Conservation (phyloP, 345 rosid species). For the Hibiscus mutabilis region DNA sequence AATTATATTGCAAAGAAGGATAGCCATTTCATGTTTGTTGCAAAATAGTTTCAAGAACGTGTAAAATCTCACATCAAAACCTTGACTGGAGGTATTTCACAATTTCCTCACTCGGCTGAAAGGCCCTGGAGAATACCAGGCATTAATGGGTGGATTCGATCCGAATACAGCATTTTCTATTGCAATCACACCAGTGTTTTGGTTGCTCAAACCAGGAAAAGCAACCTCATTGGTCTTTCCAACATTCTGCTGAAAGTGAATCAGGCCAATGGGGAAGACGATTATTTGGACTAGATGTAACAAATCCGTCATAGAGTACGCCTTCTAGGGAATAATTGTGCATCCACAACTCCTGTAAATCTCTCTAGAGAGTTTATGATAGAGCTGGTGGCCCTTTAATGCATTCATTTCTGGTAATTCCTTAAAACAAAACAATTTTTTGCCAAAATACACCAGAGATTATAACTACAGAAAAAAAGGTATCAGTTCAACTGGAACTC, state of each 20-base stretch:
- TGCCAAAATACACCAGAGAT: no score
- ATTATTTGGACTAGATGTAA: slow-evolving; percentile 14
- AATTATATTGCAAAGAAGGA: background rate
- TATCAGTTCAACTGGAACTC: no score
- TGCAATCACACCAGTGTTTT: background rate
- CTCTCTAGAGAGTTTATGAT: no score
- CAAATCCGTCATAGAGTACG: slow-evolving; percentile 14
- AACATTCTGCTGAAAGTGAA: background rate
- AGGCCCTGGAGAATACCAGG: slow-evolving; percentile 12
- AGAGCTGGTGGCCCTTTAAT: no score
- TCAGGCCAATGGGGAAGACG: slow-evolving; percentile 17
- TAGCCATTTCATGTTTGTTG: background rate
- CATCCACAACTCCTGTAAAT: no score
- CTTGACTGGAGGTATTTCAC: background rate
- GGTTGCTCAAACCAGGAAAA: background rate
- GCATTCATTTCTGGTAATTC: no score
- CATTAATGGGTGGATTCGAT: slow-evolving; percentile 10
- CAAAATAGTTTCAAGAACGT: background rate
- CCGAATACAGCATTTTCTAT: slow-evolving; percentile 23
- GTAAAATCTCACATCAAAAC: background rate
- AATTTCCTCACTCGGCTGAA: background rate
- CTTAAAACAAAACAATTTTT: no score
- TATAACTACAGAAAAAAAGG: no score
- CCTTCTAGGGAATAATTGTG: slow-evolving; percentile 19
- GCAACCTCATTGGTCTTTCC: background rate